Base-by-base conservation (phyloP, 345 rosid species). In the Gossypium bickii region DNA sequence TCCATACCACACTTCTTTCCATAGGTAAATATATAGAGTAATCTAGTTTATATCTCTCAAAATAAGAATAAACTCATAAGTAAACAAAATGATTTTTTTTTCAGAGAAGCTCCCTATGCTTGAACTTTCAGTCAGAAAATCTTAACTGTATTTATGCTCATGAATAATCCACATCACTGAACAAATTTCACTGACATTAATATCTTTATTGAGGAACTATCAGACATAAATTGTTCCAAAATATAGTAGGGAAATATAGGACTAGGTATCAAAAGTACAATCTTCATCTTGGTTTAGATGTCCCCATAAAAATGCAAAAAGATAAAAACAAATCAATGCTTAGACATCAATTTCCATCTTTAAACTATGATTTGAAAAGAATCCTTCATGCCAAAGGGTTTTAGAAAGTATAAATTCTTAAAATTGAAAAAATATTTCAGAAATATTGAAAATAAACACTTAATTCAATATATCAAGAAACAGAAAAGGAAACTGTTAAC, bases 371-470 rank as follows among this genome's bases (percentile, higher is more conserved):
- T 2, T 38, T 38, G 48, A 41, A 63, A 63, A 63, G 68, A 63
- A 38, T 17, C 0, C 41, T 17, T 63, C 10, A 66, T 66, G 29
- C 10, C 52, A 66, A 43, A 65, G 48, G 69, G 52, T 44, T 16
- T 43, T 43, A 66, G 1, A 43, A 18, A 43, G 17, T 20, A 51
- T 9, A 11, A 20, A 43, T 0, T 44, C 47, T 13, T 18, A 11
- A 66, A 41, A 20, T n/a, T 17, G 52, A 66, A 6, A 48, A 66
- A 18, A 44, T 44, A 11, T 43, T 18, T 43, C 29, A 43, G 27
- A 12, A 65, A 18, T 18, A 66, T 44, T 66, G 70, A 66, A 66
- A 43, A 66, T 66, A 18, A 43, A 44, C 29, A 66, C 53, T 44
- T 65, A 66, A 64, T 10, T 63, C 9, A 2, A 18, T 18, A 43